phyloP scores from a whole-genome alignment of 75 land plant genomes.

The Sequoia sempervirens region DNA sequence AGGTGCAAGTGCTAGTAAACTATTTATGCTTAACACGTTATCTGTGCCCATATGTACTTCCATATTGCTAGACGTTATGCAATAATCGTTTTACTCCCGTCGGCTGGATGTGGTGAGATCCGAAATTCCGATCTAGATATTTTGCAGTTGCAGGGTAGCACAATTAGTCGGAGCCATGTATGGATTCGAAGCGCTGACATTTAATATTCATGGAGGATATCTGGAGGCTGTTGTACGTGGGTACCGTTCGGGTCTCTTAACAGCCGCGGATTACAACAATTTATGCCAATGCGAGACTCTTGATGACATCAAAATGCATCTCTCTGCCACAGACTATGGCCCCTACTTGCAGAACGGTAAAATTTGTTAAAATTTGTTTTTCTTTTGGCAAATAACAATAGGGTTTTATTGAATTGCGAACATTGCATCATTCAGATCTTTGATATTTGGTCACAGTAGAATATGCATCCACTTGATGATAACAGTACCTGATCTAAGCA shows the following conservation, averaged over 20 bases:
- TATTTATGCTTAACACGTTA: too few species aligned
- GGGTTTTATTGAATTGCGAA: not conserved
- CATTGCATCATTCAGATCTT: not conserved
- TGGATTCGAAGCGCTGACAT: slow-evolving; percentile 92
- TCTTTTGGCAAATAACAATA: not conserved
- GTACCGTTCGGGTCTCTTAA: slow-evolving; percentile 66
- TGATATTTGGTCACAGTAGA: not conserved
- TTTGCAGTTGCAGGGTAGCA: not conserved
- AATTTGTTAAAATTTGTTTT: not conserved
- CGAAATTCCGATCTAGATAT: not conserved
- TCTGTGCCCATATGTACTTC: too few species aligned
- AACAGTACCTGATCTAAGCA: not conserved
- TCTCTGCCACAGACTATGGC: slow-evolving; percentile 91
- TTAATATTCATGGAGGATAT: slow-evolving; percentile 91
- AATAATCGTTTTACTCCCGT: not conserved
- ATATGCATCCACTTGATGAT: not conserved
- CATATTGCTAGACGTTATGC: too few species aligned
- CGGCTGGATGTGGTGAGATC: not conserved
- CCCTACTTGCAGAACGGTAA: slow-evolving; percentile 89
- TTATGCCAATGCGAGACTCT: slow-evolving; percentile 95
- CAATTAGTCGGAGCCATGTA: slow-evolving; percentile 40
- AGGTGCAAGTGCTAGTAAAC: too few species aligned
- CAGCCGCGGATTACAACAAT: slow-evolving; percentile 89
- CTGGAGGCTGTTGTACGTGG: slow-evolving; percentile 96
- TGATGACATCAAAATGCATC: slow-evolving; percentile 98